Conservation (phyloP, 805 yeast species). For the Candida stauntonica region DNA sequence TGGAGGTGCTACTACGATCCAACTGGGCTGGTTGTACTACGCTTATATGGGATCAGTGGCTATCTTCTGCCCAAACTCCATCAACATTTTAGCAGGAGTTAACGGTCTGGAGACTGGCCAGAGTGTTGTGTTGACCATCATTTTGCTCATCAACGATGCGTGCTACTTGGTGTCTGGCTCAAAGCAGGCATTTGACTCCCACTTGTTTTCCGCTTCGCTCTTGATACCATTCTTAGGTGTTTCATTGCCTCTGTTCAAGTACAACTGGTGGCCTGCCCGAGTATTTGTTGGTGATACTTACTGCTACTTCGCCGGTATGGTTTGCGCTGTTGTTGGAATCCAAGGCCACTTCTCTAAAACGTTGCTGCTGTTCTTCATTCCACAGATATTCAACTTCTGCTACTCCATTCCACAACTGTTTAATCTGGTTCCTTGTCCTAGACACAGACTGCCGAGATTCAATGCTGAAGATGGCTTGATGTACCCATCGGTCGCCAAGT, state of each 20-base stretch:
- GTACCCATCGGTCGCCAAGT: constrained; percentile 62
- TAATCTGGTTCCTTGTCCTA: constrained; percentile 85
- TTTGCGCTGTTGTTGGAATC: constrained; percentile 94
- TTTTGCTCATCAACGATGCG: constrained; percentile 72
- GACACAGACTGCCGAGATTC: constrained; percentile 87
- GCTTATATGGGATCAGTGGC: constrained; percentile 87
- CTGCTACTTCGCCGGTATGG: constrained; percentile 98
- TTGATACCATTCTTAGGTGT: constrained; percentile 86
- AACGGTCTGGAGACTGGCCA: constrained; percentile 98
- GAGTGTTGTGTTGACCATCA: constrained; percentile 67
- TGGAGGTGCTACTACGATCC: constrained; percentile 43
- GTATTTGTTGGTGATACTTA: constrained; percentile 98
- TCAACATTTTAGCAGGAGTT: constrained; percentile 92
- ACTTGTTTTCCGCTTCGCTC: constrained; percentile 72
- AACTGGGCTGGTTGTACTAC: constrained; percentile 78
- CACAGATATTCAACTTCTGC: constrained; percentile 86
- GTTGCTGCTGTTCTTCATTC: constrained; percentile 74
- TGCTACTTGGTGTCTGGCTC: constrained; percentile 55
- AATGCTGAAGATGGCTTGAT: constrained; percentile 63
- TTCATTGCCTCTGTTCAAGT: constrained; percentile 66
- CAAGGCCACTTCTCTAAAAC: constrained; percentile 96
- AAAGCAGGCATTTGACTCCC: constrained; percentile 55
- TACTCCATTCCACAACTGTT: constrained; percentile 93
- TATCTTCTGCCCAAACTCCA: constrained; percentile 93
- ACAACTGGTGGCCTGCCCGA: constrained; percentile 86